Conservation (phyloP, 2,329 filamentous ascomycete genomes). For the Xylariaceae sp. region DNA sequence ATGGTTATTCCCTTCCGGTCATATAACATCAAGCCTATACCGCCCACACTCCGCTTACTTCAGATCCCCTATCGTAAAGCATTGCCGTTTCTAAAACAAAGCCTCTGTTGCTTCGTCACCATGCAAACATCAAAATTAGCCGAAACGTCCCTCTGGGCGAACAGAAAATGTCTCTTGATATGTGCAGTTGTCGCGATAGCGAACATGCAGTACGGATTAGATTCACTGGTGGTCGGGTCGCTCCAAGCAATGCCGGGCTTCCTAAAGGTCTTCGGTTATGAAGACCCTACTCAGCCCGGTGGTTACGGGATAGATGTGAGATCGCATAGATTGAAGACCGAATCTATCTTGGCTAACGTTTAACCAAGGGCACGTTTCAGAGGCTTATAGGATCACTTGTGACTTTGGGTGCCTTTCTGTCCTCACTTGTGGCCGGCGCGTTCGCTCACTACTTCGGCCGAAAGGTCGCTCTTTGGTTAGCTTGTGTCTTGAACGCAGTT, state of each 20-base stretch:
- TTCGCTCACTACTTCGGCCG: conserved; percentile 56
- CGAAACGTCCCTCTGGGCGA: conserved; percentile 46
- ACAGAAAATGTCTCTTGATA: conserved; percentile 53
- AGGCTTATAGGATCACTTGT: conserved; percentile 59
- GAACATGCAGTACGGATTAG: conserved; percentile 60
- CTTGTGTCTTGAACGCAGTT: conserved; percentile 51
- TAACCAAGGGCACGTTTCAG: conserved; percentile 52
- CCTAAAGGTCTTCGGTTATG: conserved; percentile 55
- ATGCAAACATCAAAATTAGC: conserved; percentile 36
- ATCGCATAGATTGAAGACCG: neutral
- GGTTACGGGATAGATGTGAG: conserved; percentile 51
- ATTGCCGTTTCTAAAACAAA: neutral
- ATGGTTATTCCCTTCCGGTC: neutral
- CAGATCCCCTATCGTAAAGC: neutral
- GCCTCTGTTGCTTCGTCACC: neutral
- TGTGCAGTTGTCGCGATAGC: conserved; percentile 53
- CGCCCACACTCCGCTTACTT: neutral
- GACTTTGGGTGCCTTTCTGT: conserved; percentile 56
- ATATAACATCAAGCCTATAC: neutral
- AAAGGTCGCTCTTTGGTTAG: conserved; percentile 52
- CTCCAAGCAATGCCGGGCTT: conserved; percentile 59
- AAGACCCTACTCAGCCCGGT: conserved; percentile 43
- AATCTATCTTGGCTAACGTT: conserved; percentile 33
- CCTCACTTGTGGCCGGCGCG: conserved; percentile 52
- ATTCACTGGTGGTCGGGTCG: conserved; percentile 52